Conservation (phyloP, 768 basidiomycete genomes). For the Trametopsis cervina region DNA sequence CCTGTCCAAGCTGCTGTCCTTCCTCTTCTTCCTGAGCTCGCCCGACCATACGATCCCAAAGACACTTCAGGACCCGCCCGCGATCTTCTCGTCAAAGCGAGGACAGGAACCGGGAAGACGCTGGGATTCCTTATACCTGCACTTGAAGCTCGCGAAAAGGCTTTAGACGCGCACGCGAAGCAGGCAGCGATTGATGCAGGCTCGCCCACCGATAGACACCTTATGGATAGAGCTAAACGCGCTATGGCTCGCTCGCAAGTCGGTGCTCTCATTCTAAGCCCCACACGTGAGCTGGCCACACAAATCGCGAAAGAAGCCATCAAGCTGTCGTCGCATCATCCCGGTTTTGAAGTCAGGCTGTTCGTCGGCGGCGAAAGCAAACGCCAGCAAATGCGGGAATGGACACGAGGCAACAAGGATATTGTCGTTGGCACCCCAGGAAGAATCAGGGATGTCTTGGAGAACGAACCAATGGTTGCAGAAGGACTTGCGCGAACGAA, state of each 20-base stretch:
- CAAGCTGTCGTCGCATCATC: conserved; percentile 54
- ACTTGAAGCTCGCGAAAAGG: conserved; percentile 65
- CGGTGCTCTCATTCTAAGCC: conserved; percentile 78
- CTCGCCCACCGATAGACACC: conserved; percentile 23
- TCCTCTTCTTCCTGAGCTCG: conserved; percentile 64
- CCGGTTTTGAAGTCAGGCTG: conserved; percentile 60
- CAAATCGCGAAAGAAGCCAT: conserved; percentile 84
- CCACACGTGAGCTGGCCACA: conserved; percentile 84
- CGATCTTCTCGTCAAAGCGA: conserved; percentile 82
- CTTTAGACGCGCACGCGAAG: conserved; percentile 40
- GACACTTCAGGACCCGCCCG: conserved; percentile 27
- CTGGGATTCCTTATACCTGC: conserved; percentile 85
- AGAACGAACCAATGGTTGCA: conserved; percentile 48
- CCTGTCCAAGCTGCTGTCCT: conserved; percentile 79
- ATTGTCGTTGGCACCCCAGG: conserved; percentile 91
- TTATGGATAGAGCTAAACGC: conserved; percentile 26
- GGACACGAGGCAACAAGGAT: conserved; percentile 58
- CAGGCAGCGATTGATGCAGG: conserved; percentile 38
- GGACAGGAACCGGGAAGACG: conserved; percentile 88
- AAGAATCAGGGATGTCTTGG: conserved; percentile 67
- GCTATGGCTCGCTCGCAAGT: conserved; percentile 40
- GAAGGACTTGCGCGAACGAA: conserved; percentile 47
- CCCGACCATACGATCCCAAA: conserved; percentile 39
- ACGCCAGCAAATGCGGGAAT: conserved; percentile 58
- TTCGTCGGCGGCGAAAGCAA: conserved; percentile 76